Conservation (phyloP, 176 grass and related monocot genomes). For the Echinochloa phyllopogon region DNA sequence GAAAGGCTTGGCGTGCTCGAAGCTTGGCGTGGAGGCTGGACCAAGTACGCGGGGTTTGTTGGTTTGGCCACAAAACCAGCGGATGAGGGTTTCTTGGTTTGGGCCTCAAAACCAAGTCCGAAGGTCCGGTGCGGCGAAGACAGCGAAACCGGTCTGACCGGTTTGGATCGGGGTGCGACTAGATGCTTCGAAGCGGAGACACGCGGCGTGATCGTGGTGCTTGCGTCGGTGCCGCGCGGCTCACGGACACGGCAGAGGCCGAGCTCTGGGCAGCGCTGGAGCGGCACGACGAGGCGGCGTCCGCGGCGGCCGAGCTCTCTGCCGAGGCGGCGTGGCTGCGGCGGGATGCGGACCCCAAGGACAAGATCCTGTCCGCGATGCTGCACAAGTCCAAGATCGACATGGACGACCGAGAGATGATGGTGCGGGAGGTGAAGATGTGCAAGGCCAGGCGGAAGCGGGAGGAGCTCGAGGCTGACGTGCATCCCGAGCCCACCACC, state of each 20-base stretch:
- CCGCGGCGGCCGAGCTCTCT: conserved; percentile 55
- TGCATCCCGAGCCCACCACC: background rate
- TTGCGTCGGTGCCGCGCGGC: conserved; percentile 58
- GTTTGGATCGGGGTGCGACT: too few species aligned
- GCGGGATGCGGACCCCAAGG: conserved; percentile 80
- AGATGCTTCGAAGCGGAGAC: too few species aligned
- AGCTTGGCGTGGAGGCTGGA: too few species aligned
- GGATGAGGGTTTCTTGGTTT: too few species aligned
- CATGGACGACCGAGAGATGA: conserved; percentile 65
- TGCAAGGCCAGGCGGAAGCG: conserved; percentile 76
- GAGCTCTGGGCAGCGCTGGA: conserved; percentile 46
- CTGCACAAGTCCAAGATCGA: conserved; percentile 87
- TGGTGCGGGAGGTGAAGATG: conserved; percentile 77
- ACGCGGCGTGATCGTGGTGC: conserved; percentile 71
- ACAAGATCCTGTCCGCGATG: conserved; percentile 85
- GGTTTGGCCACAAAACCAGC: too few species aligned
- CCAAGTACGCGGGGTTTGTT: too few species aligned
- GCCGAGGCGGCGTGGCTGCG: conserved; percentile 51
- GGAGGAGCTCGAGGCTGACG: conserved; percentile 66
- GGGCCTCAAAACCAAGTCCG: too few species aligned
- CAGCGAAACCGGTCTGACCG: too few species aligned
- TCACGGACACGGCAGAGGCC: conserved; percentile 49
- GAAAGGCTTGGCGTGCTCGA: too few species aligned
- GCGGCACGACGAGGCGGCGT: conserved; percentile 43
- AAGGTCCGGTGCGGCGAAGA: too few species aligned